Conservation (phyloP, 1,284 basidiomycete species). For the Tetrapyrgos nigripes region DNA sequence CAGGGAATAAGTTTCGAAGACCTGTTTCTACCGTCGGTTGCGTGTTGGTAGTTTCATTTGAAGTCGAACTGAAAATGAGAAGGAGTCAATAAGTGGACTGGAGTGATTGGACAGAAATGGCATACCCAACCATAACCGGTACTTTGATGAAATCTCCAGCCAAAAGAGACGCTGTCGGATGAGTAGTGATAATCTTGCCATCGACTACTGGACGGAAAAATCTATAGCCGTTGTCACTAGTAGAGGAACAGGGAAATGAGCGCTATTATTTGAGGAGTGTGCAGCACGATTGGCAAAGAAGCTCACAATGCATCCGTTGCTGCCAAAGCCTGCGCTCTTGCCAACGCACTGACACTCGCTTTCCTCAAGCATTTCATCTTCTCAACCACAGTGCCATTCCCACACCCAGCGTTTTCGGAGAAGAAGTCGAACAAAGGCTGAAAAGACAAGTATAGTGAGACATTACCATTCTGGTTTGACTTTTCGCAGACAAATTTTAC, state of each 20-base stretch:
- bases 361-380: constrained; percentile 54
- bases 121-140: constrained; percentile 63
- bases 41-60: constrained; percentile 58
- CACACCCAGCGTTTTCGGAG: constrained; percentile 54
- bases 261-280: too few species aligned
- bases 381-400: constrained; percentile 35
- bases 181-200: constrained; percentile 50
- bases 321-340: constrained; percentile 58
- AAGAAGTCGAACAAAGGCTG: constrained; percentile 59
- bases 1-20: constrained; percentile 51
- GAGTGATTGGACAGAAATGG: constrained; percentile 2
- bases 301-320: constrained; percentile 2
- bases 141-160: constrained; percentile 51
- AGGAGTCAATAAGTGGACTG: neutral
- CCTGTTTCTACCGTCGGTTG: constrained; percentile 29
- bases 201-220: constrained; percentile 52
- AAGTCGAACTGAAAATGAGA: constrained; percentile 47
- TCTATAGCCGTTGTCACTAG: constrained; percentile 44
- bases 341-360: constrained; percentile 53
- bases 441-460: constrained; percentile 5
- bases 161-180: constrained; percentile 51
- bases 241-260: neutral
- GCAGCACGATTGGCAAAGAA: neutral
- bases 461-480: too few species aligned
- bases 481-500: constrained; percentile 42